Base-by-base conservation (phyloP, 192 early-diverging fungal species). In the Obelidium mucronatum region DNA sequence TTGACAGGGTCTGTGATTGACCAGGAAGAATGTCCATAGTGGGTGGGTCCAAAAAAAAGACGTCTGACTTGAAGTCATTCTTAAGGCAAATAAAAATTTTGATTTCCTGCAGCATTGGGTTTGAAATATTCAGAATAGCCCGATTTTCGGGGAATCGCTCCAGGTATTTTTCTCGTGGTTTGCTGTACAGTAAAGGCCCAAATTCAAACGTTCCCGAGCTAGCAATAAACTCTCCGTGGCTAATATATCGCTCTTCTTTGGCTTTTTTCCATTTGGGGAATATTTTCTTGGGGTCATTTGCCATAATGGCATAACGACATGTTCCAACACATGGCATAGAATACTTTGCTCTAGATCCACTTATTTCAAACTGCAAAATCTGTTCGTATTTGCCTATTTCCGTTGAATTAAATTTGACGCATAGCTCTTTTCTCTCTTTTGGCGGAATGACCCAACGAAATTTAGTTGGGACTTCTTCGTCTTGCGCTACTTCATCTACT, bases 41-140 rank as follows among this genome's bases (percentile, higher is more conserved):
- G 26, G 75, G 67, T 2, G 88, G 86, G n/a, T 90, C 89, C 54
- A 90, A 81, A 58, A 90, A 85, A 74, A 90, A 90, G 0, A 86
- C 83, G 36, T 90, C 89, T 2, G 75, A 74, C 55, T 87, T 90
- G 53, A 84, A 52, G 54, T 90, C 89, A 63, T 84, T 80, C 44
- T 81, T 78, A 2, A 90, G 40, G 13, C 78, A 73, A 63, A 90
- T 75, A 19, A 31, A 40, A 22, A 90, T 48, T 66, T 88, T 88
- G 59, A 86, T 78, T 42, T 89, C 87, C 22, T 75, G 52, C 37
- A 36, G 24, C 5, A 77, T 75, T 1, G 85, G 78, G 66, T 90
- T 90, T 30, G 76, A 66, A n/a, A 90, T 76, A 36, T 53, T 89
- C 34, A 90, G 53, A 28, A 67, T 64, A 15, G 82, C 85, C n/a